phyloP scores from a whole-genome alignment of 2,329 filamentous ascomycete genomes.

The Zymoseptoria passerinii region DNA sequence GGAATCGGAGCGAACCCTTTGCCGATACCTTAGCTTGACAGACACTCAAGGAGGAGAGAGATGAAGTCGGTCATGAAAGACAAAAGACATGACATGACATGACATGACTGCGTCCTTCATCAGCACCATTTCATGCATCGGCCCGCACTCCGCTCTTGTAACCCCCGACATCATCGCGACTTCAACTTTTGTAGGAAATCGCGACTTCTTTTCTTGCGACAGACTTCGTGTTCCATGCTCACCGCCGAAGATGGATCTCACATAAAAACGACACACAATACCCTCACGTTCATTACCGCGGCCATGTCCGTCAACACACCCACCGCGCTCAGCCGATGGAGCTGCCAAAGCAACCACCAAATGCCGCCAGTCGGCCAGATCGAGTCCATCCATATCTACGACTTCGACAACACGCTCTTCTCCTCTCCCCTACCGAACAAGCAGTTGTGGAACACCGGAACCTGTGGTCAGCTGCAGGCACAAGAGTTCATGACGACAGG shows the following conservation, averaged over 20 bases:
- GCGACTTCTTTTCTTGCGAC: not conserved
- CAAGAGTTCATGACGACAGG: slow-evolving; percentile 72
- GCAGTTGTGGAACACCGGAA: slow-evolving; percentile 72
- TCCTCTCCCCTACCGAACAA: slow-evolving; percentile 82
- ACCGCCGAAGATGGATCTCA: not conserved
- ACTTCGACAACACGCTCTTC: slow-evolving; percentile 97
- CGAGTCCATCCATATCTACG: slow-evolving; percentile 81
- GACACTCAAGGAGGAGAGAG: too few species aligned
- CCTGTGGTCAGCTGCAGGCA: slow-evolving; percentile 66
- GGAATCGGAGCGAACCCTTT: too few species aligned
- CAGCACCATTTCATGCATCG: too few species aligned
- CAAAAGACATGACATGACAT: too few species aligned
- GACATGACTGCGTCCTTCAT: too few species aligned
- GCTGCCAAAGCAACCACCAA: slow-evolving; percentile 57
- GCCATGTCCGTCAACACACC: slow-evolving; percentile 42
- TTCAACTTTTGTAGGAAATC: not conserved
- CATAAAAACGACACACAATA: not conserved
- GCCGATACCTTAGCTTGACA: too few species aligned
- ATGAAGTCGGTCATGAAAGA: too few species aligned
- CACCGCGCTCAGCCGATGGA: slow-evolving; percentile 77
- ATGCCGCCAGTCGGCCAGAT: slow-evolving; percentile 64
- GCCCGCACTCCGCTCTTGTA: not conserved
- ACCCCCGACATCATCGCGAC: not conserved
- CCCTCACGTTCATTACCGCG: not conserved
- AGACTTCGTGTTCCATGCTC: not conserved